A percentile compares a stretch with the other conserved stretches of the same genome.
Conservation (phyloP, 352 stramenopile species). For the Elongisporangium prolatum region DNA sequence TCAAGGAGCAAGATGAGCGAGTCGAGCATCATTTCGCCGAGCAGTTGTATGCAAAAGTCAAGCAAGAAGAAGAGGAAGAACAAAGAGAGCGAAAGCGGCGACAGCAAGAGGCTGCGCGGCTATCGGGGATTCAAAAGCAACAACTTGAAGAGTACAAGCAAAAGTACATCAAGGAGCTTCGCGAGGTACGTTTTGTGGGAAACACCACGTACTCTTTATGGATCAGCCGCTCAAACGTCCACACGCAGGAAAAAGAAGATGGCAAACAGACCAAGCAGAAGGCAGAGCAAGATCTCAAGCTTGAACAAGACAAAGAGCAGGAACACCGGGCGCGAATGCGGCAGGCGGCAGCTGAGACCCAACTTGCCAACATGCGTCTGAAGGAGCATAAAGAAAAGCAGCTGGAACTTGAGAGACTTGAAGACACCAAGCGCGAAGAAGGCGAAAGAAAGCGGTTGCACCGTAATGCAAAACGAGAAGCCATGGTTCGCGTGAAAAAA, state of each 20-base stretch:
- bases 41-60: conserved; percentile 42
- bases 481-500: conserved; percentile 54
- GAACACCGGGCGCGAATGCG: conserved; percentile 33
- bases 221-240: neutral
- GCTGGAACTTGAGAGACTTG: conserved; percentile 48
- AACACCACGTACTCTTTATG: conserved; percentile 5
- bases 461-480: conserved; percentile 55
- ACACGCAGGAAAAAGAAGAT: conserved; percentile 56
- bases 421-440: conserved; percentile 69
- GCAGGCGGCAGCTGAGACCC: conserved; percentile 56
- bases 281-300: conserved; percentile 44
- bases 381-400: conserved; percentile 51
- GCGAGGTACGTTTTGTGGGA: conserved; percentile 27
- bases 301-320: conserved; percentile 51
- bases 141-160: conserved; percentile 86
- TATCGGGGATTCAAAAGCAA: conserved; percentile 59
- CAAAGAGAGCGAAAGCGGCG: conserved; percentile 30
- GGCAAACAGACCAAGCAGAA: conserved; percentile 62
- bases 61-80: conserved; percentile 51
- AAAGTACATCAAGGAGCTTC: conserved; percentile 66
- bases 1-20: conserved; percentile 46
- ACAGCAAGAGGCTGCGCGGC: conserved; percentile 39
- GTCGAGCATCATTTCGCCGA: conserved; percentile 38
- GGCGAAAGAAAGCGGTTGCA: conserved; percentile 67
- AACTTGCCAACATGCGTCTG: conserved; percentile 60